Conservation (phyloP, 441 rosid genomes). For the Manihot esculenta region DNA sequence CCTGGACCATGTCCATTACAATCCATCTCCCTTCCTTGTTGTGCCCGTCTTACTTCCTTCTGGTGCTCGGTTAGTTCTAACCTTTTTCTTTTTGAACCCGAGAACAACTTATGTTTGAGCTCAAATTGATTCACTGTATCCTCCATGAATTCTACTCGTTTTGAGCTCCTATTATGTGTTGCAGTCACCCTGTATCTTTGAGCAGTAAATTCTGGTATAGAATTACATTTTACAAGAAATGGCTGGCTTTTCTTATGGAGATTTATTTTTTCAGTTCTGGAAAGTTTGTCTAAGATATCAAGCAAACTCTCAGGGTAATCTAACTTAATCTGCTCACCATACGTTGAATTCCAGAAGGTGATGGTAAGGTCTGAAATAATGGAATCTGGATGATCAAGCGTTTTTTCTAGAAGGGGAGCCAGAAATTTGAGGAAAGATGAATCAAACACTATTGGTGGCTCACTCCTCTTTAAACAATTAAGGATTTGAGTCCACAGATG, state of each 20-base stretch:
- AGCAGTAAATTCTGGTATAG: constrained; percentile 18
- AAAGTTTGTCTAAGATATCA: constrained; percentile 46
- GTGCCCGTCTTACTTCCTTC: constrained; percentile 55
- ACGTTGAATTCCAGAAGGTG: constrained; percentile 52
- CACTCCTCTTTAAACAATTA: constrained; percentile 41
- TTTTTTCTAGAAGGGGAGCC: constrained; percentile 46
- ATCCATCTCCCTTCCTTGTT: constrained; percentile 47
- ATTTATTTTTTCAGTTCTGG: constrained; percentile 42
- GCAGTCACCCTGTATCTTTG: constrained; percentile 35
- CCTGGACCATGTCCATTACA: constrained; percentile 54
- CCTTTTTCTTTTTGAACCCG: constrained; percentile 33
- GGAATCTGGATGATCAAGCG: constrained; percentile 39
- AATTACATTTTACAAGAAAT: constrained; percentile 24
- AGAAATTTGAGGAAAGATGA: constrained; percentile 46
- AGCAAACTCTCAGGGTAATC: constrained; percentile 48
- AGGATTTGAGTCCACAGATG: constrained; percentile 44
- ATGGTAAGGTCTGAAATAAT: constrained; percentile 38
- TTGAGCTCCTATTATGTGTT: constrained; percentile 33
- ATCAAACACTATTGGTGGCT: constrained; percentile 39
- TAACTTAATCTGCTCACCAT: constrained; percentile 39
- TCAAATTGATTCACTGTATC: constrained; percentile 3
- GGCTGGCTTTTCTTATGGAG: constrained; percentile 36
- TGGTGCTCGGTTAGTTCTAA: constrained; percentile 53
- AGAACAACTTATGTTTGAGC: constrained; percentile 5
- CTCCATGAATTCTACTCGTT: constrained; percentile 38